These are phyloP conservation scores for Corylus heterophylla DNA, from an alignment of 306 rosid species.

Conservation along the genomic window DNA sequence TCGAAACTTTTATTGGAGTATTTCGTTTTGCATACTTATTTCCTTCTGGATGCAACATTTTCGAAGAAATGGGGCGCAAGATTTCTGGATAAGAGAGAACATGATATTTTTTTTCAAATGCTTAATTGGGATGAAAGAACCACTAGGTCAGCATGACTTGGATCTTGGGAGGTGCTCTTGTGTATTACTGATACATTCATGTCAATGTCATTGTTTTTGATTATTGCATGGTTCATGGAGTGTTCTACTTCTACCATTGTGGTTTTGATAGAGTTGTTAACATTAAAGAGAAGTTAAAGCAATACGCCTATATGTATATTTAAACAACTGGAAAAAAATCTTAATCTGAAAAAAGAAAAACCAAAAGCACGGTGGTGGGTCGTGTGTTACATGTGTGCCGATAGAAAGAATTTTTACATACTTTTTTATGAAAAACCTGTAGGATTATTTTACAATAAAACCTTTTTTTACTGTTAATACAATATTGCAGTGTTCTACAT, in stretches of 20 bases:
- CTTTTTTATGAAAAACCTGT: not conserved
- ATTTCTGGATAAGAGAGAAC: conserved; percentile 42
- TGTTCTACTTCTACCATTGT: not conserved
- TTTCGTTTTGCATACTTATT: conserved; percentile 83
- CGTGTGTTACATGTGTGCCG: not conserved
- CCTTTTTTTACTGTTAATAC: not conserved
- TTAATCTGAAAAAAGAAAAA: not conserved
- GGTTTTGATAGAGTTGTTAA: not conserved
- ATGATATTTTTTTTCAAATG: conserved; percentile 30
- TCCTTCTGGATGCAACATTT: conserved; percentile 87
- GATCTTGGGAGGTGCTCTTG: conserved; percentile 60
- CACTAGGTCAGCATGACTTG: conserved; percentile 46
- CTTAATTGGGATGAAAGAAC: conserved; percentile 53
- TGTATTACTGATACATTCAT: not conserved
- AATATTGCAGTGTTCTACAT: not conserved
- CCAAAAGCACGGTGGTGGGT: not conserved
- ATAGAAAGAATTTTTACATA: not conserved
- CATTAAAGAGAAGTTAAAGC: not conserved
- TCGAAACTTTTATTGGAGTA: conserved; percentile 85
- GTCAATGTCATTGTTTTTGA: not conserved
- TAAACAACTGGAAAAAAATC: not conserved
- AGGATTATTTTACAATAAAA: not conserved
- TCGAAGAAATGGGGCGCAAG: conserved; percentile 50
- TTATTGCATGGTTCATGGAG: not conserved
- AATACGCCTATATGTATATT: not conserved